Evolutionary conservation across 2,329 filamentous ascomycete species (phyloP).

Genomic region (Kalmusia sp.): DNA sequence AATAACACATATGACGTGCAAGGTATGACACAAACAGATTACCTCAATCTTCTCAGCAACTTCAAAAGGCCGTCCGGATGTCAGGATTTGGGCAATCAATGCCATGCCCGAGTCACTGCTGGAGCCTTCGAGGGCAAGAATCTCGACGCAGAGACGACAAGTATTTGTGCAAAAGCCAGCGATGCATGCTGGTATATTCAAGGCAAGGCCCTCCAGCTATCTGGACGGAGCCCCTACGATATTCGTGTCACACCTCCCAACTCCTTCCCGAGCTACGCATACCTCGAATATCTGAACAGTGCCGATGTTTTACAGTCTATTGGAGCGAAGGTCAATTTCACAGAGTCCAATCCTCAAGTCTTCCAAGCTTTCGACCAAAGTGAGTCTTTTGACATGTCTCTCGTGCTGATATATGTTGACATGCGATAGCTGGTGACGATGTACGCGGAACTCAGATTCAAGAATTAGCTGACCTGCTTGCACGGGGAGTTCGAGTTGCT

Average conservation of each 20-base stretch:
- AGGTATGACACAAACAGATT: conserved; percentile 61
- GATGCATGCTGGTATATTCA: conserved; percentile 21
- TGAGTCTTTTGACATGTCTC: conserved; percentile 12
- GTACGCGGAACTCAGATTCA: conserved; percentile 49
- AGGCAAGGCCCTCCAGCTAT: background rate
- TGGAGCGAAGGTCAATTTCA: conserved; percentile 59
- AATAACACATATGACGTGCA: conserved; percentile 72
- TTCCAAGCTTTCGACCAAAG: conserved; percentile 46
- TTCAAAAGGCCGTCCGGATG: conserved; percentile 62
- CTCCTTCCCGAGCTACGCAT: conserved; percentile 51
- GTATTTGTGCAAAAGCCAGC: conserved; percentile 31
- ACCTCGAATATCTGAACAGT: conserved; percentile 59
- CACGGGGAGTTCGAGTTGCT: conserved; percentile 61
- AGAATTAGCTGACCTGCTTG: conserved; percentile 52
- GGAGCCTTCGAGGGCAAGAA: conserved; percentile 46
- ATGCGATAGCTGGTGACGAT: conserved; percentile 51
- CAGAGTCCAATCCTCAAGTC: conserved; percentile 50
- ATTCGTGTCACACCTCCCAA: conserved; percentile 47
- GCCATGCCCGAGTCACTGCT: conserved; percentile 36
- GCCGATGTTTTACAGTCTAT: conserved; percentile 57
- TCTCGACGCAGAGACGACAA: conserved; percentile 39
- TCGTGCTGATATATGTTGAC: conserved; percentile 13
- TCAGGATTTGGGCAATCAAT: conserved; percentile 49
- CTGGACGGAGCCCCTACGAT: conserved; percentile 53
- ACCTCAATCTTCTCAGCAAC: conserved; percentile 54